Percentiles rank a stretch among this genome's conserved stretches.
These are phyloP conservation scores for Yarrowia sp. DNA, from an alignment of 805 yeast genomes.

Conservation along the genomic window DNA sequence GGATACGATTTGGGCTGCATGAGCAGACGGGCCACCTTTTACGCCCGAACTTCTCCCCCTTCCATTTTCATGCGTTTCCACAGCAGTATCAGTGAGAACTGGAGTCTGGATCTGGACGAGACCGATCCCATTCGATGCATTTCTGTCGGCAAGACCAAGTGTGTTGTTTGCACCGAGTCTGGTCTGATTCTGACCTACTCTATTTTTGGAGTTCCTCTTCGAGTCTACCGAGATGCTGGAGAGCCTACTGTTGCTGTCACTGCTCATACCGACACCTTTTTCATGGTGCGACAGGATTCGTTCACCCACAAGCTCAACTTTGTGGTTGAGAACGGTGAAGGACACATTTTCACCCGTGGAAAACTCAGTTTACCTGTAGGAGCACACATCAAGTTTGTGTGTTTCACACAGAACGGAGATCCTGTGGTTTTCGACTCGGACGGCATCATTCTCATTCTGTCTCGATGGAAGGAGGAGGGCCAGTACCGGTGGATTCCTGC, in stretches of 20 bases:
- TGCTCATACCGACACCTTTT: constrained; percentile 54
- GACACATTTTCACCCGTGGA: constrained; percentile 8
- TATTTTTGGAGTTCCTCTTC: constrained; percentile 66
- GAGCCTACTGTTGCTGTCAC: constrained; percentile 71
- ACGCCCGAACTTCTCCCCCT: constrained; percentile 42
- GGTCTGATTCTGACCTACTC: constrained; percentile 76
- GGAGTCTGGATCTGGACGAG: constrained; percentile 47
- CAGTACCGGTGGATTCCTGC: constrained; percentile 89
- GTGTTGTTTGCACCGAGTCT: constrained; percentile 65
- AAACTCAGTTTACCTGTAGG: constrained; percentile 35
- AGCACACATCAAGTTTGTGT: constrained; percentile 45
- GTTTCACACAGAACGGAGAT: constrained; percentile 84
- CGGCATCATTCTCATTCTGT: constrained; percentile 64
- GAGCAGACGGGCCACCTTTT: constrained; percentile 60
- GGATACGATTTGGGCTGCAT: constrained; percentile 73
- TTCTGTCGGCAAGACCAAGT: constrained; percentile 58
- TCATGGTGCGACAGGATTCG: constrained; percentile 46
- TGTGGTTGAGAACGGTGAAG: background rate
- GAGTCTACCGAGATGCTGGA: constrained; percentile 55
- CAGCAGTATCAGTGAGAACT: constrained; percentile 55
- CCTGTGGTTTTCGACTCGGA: constrained; percentile 84
- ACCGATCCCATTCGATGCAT: constrained; percentile 64
- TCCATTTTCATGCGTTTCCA: constrained; percentile 65
- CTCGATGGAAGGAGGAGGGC: constrained; percentile 70
- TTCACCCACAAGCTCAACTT: constrained; percentile 16